These are phyloP conservation scores for Raffaelea arxii DNA, from an alignment of 2,329 filamentous ascomycete species.

Conservation along the genomic window DNA sequence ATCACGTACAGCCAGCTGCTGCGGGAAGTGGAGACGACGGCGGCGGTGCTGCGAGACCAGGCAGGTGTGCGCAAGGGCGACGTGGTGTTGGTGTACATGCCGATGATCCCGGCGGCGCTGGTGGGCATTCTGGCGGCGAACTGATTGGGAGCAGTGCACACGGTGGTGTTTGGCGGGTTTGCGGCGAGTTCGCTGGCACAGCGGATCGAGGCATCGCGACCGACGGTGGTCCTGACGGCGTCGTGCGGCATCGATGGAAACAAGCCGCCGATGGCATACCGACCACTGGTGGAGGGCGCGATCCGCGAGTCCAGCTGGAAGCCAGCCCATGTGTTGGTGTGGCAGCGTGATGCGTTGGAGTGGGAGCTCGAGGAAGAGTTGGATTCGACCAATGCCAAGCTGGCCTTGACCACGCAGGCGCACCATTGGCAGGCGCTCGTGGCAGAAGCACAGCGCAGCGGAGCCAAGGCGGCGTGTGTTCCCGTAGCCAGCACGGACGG, in stretches of 20 bases:
- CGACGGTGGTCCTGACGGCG: slow-evolving; percentile 71
- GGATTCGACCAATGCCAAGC: slow-evolving; percentile 51
- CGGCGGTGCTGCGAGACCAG: slow-evolving; percentile 71
- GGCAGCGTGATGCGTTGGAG: slow-evolving; percentile 68
- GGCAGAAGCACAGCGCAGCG: slow-evolving; percentile 57
- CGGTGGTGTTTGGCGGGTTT: slow-evolving; percentile 91
- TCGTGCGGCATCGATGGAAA: slow-evolving; percentile 85
- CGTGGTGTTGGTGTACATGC: slow-evolving; percentile 90
- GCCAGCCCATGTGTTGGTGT: slow-evolving; percentile 64
- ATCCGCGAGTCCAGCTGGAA: slow-evolving; percentile 59
- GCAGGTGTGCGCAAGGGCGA: slow-evolving; percentile 77
- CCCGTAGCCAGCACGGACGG: slow-evolving; percentile 68
- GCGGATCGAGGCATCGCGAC: slow-evolving; percentile 73
- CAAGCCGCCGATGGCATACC: slow-evolving; percentile 72
- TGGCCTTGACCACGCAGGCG: not conserved
- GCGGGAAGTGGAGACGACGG: slow-evolving; percentile 70
- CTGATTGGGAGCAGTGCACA: slow-evolving; percentile 77
- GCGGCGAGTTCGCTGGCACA: slow-evolving; percentile 73
- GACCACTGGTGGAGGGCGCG: slow-evolving; percentile 66
- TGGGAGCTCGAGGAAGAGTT: slow-evolving; percentile 60
- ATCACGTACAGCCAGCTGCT: slow-evolving; percentile 69
- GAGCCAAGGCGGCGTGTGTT: slow-evolving; percentile 62
- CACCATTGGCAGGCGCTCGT: slow-evolving; percentile 64
- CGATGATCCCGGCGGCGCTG: slow-evolving; percentile 87
- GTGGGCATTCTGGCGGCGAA: slow-evolving; percentile 75